phyloP scores from a whole-genome alignment of 306 rosid species.

The Rubus idaeus region DNA sequence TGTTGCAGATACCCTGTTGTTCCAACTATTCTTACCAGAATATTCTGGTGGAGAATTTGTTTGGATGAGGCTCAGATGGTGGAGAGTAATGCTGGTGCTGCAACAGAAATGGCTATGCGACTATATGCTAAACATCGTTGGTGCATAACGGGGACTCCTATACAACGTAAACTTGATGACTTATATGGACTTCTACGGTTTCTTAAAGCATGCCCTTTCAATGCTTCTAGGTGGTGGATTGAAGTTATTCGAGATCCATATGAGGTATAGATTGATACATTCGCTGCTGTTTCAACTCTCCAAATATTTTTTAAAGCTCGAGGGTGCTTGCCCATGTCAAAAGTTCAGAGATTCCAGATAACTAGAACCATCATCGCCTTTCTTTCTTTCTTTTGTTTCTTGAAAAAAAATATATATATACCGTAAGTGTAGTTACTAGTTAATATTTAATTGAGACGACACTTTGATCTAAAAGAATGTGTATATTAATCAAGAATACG shows the following conservation, averaged over 20 bases:
- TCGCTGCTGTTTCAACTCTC: slow-evolving; percentile 12
- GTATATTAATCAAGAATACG: not conserved
- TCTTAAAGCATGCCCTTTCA: slow-evolving; percentile 76
- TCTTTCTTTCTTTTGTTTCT: too few species aligned
- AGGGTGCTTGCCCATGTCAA: slow-evolving; percentile 2
- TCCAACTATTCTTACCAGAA: slow-evolving; percentile 90
- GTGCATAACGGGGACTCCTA: slow-evolving; percentile 98
- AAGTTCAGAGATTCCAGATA: not conserved
- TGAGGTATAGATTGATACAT: slow-evolving; percentile 52
- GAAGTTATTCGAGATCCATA: slow-evolving; percentile 92
- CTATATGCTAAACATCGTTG: slow-evolving; percentile 77
- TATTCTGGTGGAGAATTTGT: slow-evolving; percentile 97
- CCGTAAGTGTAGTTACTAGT: not conserved
- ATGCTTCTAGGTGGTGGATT: slow-evolving; percentile 85
- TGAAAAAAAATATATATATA: too few species aligned
- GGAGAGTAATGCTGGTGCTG: slow-evolving; percentile 78
- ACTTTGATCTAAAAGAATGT: not conserved
- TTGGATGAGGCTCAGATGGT: slow-evolving; percentile 99
- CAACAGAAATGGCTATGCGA: slow-evolving; percentile 91
- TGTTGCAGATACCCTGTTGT: slow-evolving; percentile 78
- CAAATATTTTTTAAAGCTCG: not conserved
- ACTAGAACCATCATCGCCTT: not conserved
- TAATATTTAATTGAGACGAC: not conserved
- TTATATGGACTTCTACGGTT: slow-evolving; percentile 80
- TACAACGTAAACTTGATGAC: slow-evolving; percentile 91